A percentile compares a stretch with the other conserved stretches of the same genome.
Evolutionary conservation across 1,284 basidiomycete genomes (phyloP).

Genomic region (Pholiota adiposa): DNA sequence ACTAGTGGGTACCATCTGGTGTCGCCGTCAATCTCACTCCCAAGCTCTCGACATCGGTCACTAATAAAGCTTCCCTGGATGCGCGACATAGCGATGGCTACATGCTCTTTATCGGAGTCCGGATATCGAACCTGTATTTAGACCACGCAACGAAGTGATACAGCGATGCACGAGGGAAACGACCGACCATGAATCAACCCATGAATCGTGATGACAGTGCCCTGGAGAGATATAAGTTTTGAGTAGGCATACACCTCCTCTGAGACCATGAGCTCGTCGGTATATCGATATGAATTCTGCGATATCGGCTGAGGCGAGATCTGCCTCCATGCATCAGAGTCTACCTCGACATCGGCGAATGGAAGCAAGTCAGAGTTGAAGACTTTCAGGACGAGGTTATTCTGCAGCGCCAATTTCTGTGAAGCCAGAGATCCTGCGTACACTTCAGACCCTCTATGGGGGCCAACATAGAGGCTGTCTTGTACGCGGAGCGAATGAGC

Average conservation of each 20-base stretch:
- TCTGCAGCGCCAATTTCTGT: no score
- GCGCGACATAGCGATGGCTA: slow-evolving; percentile 1
- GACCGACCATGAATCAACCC: no score
- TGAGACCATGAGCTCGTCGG: slow-evolving; percentile 1
- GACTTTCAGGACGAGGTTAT: neutral
- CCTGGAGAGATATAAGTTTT: neutral
- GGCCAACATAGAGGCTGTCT: neutral
- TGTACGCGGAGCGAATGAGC: neutral
- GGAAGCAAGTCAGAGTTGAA: neutral
- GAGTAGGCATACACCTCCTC: neutral
- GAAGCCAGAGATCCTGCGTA: neutral
- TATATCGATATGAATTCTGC: neutral
- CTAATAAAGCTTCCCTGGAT: neutral
- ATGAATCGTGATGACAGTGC: neutral
- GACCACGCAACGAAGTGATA: no score
- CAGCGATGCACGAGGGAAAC: no score
- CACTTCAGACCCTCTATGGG: neutral
- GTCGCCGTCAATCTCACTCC: neutral
- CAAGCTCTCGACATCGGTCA: neutral
- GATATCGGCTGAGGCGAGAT: neutral
- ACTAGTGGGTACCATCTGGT: neutral
- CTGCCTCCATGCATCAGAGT: no score
- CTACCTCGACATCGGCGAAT: neutral
- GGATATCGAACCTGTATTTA: neutral
- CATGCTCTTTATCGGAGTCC: neutral